These are phyloP conservation scores for Trichoderma sp. DNA, from an alignment of 2,329 filamentous ascomycete genomes.

Conservation along the genomic window DNA sequence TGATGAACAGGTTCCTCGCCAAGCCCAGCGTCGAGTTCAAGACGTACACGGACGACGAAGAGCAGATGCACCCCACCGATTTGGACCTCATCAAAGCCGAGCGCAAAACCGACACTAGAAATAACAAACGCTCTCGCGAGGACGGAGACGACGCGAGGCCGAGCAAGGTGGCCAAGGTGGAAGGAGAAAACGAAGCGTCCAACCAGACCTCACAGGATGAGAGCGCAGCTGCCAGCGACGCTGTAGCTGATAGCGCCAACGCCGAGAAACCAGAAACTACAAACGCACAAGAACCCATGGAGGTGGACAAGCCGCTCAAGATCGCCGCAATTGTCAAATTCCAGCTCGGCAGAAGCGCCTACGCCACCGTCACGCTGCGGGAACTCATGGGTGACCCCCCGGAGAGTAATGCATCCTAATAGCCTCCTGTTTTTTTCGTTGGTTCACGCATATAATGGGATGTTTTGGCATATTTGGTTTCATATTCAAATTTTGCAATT, in stretches of 20 bases:
- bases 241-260: neutral
- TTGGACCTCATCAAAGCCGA: constrained; percentile 65
- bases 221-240: neutral
- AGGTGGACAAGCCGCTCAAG: constrained; percentile 41
- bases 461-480: neutral
- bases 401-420: constrained; percentile 30
- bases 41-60: constrained; percentile 68
- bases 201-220: neutral
- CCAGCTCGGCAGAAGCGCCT: constrained; percentile 77
- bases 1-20: constrained; percentile 73
- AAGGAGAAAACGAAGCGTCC: constrained; percentile 4
- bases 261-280: constrained; percentile 26
- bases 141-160: constrained; percentile 29
- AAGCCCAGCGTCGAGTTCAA: constrained; percentile 69
- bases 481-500: neutral
- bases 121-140: constrained; percentile 31
- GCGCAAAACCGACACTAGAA: neutral
- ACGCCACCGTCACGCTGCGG: constrained; percentile 80
- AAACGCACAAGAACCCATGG: constrained; percentile 29
- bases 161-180: constrained; percentile 32
- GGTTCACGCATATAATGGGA: neutral
- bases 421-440: neutral
- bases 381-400: constrained; percentile 67
- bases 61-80: constrained; percentile 91
- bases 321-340: constrained; percentile 75